These are phyloP conservation scores for Corchorus olitorius DNA, from an alignment of 345 rosid genomes.

Conservation along the genomic window DNA sequence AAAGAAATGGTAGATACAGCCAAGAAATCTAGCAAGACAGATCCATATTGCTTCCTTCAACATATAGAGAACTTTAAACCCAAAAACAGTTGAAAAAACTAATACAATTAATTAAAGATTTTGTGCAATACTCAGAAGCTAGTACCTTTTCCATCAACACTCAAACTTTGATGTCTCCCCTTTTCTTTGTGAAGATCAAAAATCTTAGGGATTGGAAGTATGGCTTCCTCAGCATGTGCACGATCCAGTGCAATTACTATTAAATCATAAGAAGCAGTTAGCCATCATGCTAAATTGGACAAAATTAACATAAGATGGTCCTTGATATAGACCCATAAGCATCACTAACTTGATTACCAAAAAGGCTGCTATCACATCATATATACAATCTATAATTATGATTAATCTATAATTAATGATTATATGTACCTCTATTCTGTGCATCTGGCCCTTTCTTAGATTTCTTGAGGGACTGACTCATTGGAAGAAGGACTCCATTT, in stretches of 20 bases:
- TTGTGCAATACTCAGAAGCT: not conserved
- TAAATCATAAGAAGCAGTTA: slow-evolving; percentile 35
- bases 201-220: slow-evolving; percentile 64
- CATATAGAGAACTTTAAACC: not conserved
- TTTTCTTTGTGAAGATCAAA: slow-evolving; percentile 47
- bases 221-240: slow-evolving; percentile 85
- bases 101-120: not conserved
- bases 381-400: not conserved
- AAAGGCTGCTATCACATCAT: not conserved
- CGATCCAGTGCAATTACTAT: slow-evolving; percentile 89
- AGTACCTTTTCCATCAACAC: slow-evolving; percentile 45
- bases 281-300: slow-evolving; percentile 13
- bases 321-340: not conserved
- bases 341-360: slow-evolving; percentile 1
- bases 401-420: not conserved
- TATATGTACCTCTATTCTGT: slow-evolving; percentile 55
- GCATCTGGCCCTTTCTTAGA: slow-evolving; percentile 51
- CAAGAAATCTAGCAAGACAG: slow-evolving; percentile 8
- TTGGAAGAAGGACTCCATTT: slow-evolving; percentile 76
- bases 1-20: not conserved
- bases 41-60: not conserved
- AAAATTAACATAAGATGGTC: slow-evolving; percentile 1
- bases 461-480: slow-evolving; percentile 48
- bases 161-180: slow-evolving; percentile 32
- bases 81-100: not conserved